phyloP scores from a whole-genome alignment of 331 rosid species.

The Erythrophleum ivorense region DNA sequence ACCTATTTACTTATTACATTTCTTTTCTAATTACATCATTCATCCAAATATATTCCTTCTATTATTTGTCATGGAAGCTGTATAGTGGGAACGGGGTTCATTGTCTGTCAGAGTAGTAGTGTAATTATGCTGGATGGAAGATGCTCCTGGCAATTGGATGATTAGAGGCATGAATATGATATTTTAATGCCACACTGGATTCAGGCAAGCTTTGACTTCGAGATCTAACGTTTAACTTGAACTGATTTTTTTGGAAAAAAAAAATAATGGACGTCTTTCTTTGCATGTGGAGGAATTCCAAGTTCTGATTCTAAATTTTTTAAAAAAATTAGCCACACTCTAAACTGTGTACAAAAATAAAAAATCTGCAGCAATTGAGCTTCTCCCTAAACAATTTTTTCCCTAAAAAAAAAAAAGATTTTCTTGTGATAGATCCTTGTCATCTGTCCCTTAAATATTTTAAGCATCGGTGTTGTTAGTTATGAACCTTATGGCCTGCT shows the following conservation, averaged over 20 bases:
- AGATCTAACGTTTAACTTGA: background rate
- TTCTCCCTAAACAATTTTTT: too few relatives aligned
- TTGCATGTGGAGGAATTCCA: background rate
- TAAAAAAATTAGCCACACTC: background rate
- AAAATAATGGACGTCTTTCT: background rate
- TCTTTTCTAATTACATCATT: too few relatives aligned
- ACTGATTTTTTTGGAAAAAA: background rate
- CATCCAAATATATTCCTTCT: background rate
- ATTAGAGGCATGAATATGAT: background rate
- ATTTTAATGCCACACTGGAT: background rate
- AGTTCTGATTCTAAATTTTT: background rate
- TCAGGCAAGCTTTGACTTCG: background rate
- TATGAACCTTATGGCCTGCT: too few relatives aligned
- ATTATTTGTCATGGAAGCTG: background rate
- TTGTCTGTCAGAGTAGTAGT: background rate
- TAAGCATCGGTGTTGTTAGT: too few relatives aligned
- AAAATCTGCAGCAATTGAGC: too few relatives aligned
- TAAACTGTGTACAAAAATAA: too few relatives aligned
- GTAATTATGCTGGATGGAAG: background rate
- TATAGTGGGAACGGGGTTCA: background rate
- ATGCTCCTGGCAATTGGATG: background rate
- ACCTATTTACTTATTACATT: too few relatives aligned
- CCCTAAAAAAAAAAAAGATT: too few relatives aligned
- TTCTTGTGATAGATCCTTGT: too few relatives aligned
- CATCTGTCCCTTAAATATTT: too few relatives aligned